Evolutionary conservation across 73 alveolate species (phyloP).

Genomic region (Effrenium voratum): DNA sequence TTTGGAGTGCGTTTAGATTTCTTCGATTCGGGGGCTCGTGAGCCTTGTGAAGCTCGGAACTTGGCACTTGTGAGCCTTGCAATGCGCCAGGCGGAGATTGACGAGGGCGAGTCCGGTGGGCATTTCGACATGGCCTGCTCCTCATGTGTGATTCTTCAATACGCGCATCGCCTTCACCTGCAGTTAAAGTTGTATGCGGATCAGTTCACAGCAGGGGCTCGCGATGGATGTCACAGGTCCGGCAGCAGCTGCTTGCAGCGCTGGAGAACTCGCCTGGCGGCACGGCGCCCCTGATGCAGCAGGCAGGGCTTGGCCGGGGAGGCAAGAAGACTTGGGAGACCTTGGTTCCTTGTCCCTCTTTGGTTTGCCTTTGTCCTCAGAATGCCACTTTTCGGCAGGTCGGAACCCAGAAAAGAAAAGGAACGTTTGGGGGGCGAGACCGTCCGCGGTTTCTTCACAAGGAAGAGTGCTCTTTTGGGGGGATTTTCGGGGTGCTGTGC

Average conservation of each 20-base stretch:
- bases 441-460: neutral
- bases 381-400: neutral
- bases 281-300: conserved; percentile 23
- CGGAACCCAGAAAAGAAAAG: neutral
- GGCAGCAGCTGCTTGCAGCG: conserved; percentile 22
- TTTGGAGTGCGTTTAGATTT: no score
- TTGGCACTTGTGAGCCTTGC: no score
- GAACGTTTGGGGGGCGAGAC: neutral
- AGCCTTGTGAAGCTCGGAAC: no score
- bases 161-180: neutral
- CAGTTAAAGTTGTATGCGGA: neutral
- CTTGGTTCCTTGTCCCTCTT: neutral
- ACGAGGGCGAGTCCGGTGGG: conserved; percentile 86
- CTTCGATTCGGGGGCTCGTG: no score
- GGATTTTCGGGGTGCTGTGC: no score
- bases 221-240: no score
- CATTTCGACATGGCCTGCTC: conserved; percentile 61
- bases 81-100: conserved; percentile 90
- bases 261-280: neutral
- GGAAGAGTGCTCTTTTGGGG: neutral
- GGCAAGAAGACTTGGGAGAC: neutral
- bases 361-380: no score
- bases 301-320: neutral
- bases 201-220: neutral
- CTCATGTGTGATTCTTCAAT: neutral